Percentiles rank a stretch among this genome's conserved stretches.
Evolutionary conservation across 805 yeast genomes (phyloP).

Genomic region (Nakazawaea wyomingensis): DNA sequence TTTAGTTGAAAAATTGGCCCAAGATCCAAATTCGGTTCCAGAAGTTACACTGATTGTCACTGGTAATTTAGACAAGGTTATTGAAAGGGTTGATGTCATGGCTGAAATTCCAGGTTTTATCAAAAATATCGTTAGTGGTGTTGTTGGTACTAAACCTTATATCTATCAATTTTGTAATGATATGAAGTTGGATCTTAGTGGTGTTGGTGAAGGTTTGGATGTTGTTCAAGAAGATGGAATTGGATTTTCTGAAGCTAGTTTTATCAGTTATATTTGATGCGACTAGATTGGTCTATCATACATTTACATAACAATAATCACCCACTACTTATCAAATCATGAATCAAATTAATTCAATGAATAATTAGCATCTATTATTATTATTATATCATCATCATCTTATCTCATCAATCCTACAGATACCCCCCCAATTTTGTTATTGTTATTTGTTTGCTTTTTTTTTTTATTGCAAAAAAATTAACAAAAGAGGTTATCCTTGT

Average conservation of each 20-base stretch:
- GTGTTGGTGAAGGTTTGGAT: constrained; percentile 30
- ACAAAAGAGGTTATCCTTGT: too few relatives aligned
- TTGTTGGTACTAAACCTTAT: constrained; percentile 94
- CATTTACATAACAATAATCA: too few relatives aligned
- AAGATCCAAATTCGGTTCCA: constrained; percentile 24
- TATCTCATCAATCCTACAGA: too few relatives aligned
- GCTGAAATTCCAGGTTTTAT: constrained; percentile 93
- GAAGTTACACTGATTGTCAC: constrained; percentile 42
- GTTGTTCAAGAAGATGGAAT: constrained; percentile 50
- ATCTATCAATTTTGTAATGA: constrained; percentile 86
- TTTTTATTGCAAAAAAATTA: too few relatives aligned
- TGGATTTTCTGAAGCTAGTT: constrained; percentile 77
- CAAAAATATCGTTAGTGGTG: constrained; percentile 87
- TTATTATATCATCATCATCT: too few relatives aligned
- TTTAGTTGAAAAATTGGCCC: constrained; percentile 36
- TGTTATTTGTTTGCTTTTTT: too few relatives aligned
- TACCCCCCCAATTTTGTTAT: too few relatives aligned
- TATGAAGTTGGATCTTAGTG: constrained; percentile 39
- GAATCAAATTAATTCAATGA: too few relatives aligned
- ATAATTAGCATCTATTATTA: too few relatives aligned
- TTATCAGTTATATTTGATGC: constrained; percentile 45
- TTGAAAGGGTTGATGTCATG: constrained; percentile 96
- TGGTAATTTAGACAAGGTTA: constrained; percentile 58
- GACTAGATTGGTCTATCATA: too few relatives aligned
- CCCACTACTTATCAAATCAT: too few relatives aligned